phyloP scores from a whole-genome alignment of 345 rosid genomes.

The Conringia planisiliqua region DNA sequence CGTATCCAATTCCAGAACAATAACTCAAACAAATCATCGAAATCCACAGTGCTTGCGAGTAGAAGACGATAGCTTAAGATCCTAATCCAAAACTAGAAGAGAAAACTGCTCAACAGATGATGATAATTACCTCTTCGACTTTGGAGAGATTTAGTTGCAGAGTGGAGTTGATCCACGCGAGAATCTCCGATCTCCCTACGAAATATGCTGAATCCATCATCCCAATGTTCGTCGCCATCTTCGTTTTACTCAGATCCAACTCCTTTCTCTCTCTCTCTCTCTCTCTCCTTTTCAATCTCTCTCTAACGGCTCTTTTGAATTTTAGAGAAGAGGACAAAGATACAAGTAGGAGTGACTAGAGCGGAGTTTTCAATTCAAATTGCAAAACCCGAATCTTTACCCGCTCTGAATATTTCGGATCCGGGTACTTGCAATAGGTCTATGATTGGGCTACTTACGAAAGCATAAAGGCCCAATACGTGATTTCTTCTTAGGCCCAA shows the following conservation, averaged over 20 bases:
- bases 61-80: background rate
- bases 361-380: conserved; percentile 40
- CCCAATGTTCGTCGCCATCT: conserved; percentile 81
- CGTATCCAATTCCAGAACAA: background rate
- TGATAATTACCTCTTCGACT: conserved; percentile 81
- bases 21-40: background rate
- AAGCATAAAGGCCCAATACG: background rate
- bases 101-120: background rate
- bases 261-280: background rate
- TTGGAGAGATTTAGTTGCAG: conserved; percentile 87
- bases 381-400: conserved; percentile 12
- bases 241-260: conserved; percentile 12
- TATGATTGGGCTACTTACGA: background rate
- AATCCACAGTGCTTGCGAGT: background rate
- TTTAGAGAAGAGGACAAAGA: conserved; percentile 40
- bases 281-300: conserved; percentile 1
- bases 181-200: conserved; percentile 97
- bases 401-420: conserved; percentile 7
- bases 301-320: conserved; percentile 37
- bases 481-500: background rate
- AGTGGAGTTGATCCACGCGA: conserved; percentile 88
- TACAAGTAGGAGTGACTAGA: conserved; percentile 24
- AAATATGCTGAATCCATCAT: conserved; percentile 93
- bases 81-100: background rate
- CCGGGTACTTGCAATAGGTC: background rate